These are phyloP conservation scores for Pseudogymnoascus sp. DNA, from an alignment of 2,329 filamentous ascomycete genomes.

Conservation along the genomic window DNA sequence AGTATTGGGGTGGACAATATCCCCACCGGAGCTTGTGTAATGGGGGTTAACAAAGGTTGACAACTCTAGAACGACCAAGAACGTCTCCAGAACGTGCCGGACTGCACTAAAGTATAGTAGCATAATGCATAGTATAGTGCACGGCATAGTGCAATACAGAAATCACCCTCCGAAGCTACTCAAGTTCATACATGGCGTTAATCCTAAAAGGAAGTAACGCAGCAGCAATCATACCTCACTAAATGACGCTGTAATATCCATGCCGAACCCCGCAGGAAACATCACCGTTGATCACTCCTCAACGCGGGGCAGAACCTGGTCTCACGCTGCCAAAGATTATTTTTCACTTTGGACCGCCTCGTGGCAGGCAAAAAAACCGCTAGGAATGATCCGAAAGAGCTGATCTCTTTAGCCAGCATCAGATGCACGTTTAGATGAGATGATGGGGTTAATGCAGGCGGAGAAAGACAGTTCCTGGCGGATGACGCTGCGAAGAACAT, in stretches of 20 bases:
- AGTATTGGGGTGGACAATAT: background rate
- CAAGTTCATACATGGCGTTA: background rate
- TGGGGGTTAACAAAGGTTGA: no score
- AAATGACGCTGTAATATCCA: conserved; percentile 6
- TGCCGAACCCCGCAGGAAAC: conserved; percentile 3
- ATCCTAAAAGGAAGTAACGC: background rate
- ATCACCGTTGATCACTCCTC: background rate
- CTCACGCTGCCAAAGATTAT: background rate
- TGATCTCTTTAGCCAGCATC: conserved; percentile 1
- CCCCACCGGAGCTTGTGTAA: background rate
- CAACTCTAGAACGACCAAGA: background rate
- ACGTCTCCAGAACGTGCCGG: background rate
- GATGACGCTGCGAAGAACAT: background rate
- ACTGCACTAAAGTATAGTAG: background rate
- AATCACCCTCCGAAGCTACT: background rate
- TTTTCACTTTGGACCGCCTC: background rate
- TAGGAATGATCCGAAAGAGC: conserved; percentile 1
- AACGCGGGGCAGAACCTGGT: background rate
- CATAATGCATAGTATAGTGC: background rate
- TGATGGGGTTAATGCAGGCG: conserved; percentile 2
- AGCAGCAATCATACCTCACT: background rate
- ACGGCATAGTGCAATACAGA: background rate
- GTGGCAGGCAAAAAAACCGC: background rate
- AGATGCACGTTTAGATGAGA: conserved; percentile 4
- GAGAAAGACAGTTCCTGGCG: background rate